Evolutionary conservation across 352 stramenopile genomes (phyloP).

Genomic region (Phytophthora sp.): DNA sequence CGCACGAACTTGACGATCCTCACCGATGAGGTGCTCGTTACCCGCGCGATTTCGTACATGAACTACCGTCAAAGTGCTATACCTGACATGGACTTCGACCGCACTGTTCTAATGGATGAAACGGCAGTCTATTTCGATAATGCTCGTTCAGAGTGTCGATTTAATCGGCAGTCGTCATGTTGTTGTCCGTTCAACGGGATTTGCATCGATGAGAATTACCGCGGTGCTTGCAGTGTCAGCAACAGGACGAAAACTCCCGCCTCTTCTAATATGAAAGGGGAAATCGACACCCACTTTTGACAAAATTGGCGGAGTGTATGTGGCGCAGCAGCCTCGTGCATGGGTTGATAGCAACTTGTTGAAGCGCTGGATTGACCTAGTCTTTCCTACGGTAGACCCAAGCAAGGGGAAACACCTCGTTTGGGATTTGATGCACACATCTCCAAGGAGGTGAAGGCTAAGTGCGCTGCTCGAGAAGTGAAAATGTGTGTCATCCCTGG

Average conservation of each 20-base stretch:
- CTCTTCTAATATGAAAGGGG: constrained; percentile 15
- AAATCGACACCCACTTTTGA: constrained; percentile 12
- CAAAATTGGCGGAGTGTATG: constrained; percentile 3
- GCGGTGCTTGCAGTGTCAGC: constrained; percentile 15
- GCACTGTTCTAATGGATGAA: constrained; percentile 32
- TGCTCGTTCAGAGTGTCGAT: constrained; percentile 15
- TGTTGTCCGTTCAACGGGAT: constrained; percentile 28
- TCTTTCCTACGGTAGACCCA: constrained; percentile 2
- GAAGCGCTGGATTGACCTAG: constrained; percentile 1
- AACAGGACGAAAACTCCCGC: constrained; percentile 10
- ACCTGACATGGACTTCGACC: constrained; percentile 8
- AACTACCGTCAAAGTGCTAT: neutral
- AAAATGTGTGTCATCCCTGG: constrained; percentile 10
- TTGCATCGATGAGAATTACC: constrained; percentile 30
- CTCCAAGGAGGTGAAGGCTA: constrained; percentile 14
- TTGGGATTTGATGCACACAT: constrained; percentile 33
- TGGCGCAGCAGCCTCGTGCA: constrained; percentile 7
- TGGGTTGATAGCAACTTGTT: constrained; percentile 16
- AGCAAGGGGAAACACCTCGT: constrained; percentile 10
- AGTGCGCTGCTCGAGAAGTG: neutral
- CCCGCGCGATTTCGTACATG: constrained; percentile 14
- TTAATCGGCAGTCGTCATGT: constrained; percentile 23
- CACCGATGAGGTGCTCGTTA: constrained; percentile 10
- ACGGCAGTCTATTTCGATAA: constrained; percentile 39
- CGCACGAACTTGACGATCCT: constrained; percentile 30